Percentiles rank a stretch among this genome's conserved stretches.
phyloP scores from a whole-genome alignment of 140 eudicot genomes.

The Stevia rebaudiana region DNA sequence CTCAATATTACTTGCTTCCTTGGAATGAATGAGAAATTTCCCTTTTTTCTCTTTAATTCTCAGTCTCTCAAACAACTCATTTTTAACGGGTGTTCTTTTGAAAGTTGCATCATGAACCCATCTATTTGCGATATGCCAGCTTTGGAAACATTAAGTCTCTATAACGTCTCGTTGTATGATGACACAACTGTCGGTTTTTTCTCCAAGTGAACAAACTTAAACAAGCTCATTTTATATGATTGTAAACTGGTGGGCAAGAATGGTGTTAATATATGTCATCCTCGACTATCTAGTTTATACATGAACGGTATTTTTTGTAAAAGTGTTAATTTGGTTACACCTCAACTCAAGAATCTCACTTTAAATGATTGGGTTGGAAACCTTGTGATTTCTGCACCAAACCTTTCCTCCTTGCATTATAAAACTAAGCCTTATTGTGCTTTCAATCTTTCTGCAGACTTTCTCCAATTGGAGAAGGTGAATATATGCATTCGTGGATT shows the following conservation, averaged over 20 bases:
- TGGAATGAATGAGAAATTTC: not conserved
- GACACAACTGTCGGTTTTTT: not conserved
- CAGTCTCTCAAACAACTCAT: conserved; percentile 9
- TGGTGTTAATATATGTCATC: not conserved
- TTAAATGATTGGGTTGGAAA: not conserved
- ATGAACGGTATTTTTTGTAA: not conserved
- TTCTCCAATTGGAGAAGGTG: conserved; percentile 11
- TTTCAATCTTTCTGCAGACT: not conserved
- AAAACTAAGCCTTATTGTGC: too few species aligned
- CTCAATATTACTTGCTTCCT: not conserved
- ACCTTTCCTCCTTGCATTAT: not conserved
- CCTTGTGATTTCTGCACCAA: not conserved
- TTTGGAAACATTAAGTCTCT: not conserved
- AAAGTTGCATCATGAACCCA: not conserved
- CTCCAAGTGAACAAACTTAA: not conserved
- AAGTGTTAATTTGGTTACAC: not conserved
- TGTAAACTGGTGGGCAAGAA: not conserved
- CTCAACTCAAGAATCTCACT: conserved; percentile 3
- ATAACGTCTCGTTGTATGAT: not conserved
- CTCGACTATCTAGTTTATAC: not conserved
- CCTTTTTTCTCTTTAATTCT: not conserved
- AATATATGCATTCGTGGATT: not conserved
- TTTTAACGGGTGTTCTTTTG: not conserved
- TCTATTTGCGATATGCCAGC: conserved; percentile 7
- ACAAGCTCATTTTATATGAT: not conserved